Evolutionary conservation across 1,284 basidiomycete species (phyloP).

Genomic region (Rhodotorula sp.): DNA sequence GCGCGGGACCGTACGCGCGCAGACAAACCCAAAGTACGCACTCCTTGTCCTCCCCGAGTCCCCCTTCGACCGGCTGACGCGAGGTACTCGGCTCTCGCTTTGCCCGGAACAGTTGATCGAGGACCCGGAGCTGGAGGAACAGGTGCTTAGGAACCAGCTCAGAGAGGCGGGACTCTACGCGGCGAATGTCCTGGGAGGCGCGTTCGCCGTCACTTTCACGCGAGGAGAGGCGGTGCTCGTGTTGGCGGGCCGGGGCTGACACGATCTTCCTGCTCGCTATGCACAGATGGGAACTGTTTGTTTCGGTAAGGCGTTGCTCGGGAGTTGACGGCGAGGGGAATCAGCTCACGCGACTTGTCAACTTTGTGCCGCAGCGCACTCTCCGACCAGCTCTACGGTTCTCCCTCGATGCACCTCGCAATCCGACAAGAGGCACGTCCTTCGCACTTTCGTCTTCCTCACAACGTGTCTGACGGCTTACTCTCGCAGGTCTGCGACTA

Average conservation of each 20-base stretch:
- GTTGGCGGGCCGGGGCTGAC: neutral
- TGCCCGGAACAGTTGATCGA: slow-evolving; percentile 37
- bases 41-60: neutral
- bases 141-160: slow-evolving; percentile 66
- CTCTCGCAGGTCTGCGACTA: slow-evolving; percentile 66
- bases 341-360: neutral
- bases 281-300: slow-evolving; percentile 82
- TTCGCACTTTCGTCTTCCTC: too few relatives aligned
- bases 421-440: slow-evolving; percentile 60
- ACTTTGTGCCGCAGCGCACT: slow-evolving; percentile 43
- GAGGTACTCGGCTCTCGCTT: neutral
- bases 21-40: slow-evolving; percentile 5
- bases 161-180: slow-evolving; percentile 72
- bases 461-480: neutral
- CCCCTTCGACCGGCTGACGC: neutral
- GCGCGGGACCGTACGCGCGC: slow-evolving; percentile 12
- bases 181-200: slow-evolving; percentile 50
- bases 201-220: slow-evolving; percentile 25
- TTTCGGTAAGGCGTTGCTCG: slow-evolving; percentile 58
- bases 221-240: slow-evolving; percentile 8
- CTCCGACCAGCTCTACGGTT: slow-evolving; percentile 67
- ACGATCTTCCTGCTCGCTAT: slow-evolving; percentile 30
- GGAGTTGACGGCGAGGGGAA: neutral
- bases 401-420: slow-evolving; percentile 65
- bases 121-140: slow-evolving; percentile 65